These are phyloP conservation scores for Thielaviopsis euricoi DNA, from an alignment of 2,329 filamentous ascomycete genomes.

Conservation along the genomic window DNA sequence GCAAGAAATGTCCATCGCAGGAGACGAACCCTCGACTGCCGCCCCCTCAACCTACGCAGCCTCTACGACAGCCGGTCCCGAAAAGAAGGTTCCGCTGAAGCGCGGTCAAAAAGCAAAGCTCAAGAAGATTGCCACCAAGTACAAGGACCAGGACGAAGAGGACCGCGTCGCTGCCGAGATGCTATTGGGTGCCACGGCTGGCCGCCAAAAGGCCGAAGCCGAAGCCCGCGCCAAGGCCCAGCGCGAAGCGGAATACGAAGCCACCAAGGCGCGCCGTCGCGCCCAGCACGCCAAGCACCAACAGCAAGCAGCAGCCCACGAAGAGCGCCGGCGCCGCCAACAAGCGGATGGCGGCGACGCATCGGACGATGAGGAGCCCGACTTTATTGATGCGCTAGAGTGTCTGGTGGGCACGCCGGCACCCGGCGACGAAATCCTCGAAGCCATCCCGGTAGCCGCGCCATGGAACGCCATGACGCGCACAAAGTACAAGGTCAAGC, in stretches of 20 bases:
- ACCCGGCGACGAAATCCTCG: slow-evolving; percentile 67
- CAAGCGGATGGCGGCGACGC: slow-evolving; percentile 23
- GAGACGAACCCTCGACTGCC: slow-evolving; percentile 11
- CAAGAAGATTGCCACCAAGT: slow-evolving; percentile 79
- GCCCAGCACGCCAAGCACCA: slow-evolving; percentile 68
- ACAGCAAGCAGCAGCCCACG: slow-evolving; percentile 58
- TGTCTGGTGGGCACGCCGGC: slow-evolving; percentile 61
- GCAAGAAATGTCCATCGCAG: neutral
- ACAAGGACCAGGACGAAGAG: slow-evolving; percentile 87
- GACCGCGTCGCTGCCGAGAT: slow-evolving; percentile 71
- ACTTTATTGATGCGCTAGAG: slow-evolving; percentile 42
- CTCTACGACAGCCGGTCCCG: slow-evolving; percentile 18
- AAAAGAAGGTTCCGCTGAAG: slow-evolving; percentile 34
- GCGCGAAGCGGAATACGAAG: slow-evolving; percentile 48
- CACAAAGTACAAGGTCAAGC: slow-evolving; percentile 87
- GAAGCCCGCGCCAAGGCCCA: slow-evolving; percentile 50
- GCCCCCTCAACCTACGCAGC: slow-evolving; percentile 8
- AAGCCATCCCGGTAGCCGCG: slow-evolving; percentile 46
- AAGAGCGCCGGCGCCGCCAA: slow-evolving; percentile 40
- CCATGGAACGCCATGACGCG: slow-evolving; percentile 46
- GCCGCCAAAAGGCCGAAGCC: slow-evolving; percentile 50
- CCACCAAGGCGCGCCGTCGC: slow-evolving; percentile 56
- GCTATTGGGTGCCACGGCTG: slow-evolving; percentile 63
- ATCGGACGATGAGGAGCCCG: slow-evolving; percentile 42
- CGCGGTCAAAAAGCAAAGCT: slow-evolving; percentile 69